A percentile compares a stretch with the other conserved stretches of the same genome.
Evolutionary conservation across 768 basidiomycete genomes (phyloP).

Genomic region (Tricholoma sp.): DNA sequence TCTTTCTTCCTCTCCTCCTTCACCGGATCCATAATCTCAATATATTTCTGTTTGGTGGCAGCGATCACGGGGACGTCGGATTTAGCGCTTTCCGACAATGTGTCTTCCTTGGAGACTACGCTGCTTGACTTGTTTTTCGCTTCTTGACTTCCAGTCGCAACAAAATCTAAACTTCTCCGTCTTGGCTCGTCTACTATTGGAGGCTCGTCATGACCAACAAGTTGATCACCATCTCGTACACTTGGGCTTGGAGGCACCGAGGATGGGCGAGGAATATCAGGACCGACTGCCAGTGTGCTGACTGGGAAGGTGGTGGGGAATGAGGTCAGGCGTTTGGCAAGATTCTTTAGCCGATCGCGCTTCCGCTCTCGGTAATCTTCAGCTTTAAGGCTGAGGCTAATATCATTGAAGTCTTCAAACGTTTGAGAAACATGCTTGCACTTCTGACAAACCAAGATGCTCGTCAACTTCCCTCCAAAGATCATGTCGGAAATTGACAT

Average conservation of each 20-base stretch:
- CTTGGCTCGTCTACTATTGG: conserved; percentile 33
- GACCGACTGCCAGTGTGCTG: conserved; percentile 7
- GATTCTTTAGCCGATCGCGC: conserved; percentile 68
- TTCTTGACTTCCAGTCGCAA: conserved; percentile 15
- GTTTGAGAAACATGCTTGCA: conserved; percentile 93
- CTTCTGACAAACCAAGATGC: conserved; percentile 88
- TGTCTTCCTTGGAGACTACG: conserved; percentile 13
- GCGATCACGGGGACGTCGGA: conserved; percentile 22
- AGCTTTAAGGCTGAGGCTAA: conserved; percentile 82
- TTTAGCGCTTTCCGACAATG: conserved; percentile 23
- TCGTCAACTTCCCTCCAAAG: conserved; percentile 85
- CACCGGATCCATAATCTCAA: conserved; percentile 30
- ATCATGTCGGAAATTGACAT: conserved; percentile 82
- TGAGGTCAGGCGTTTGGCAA: conserved; percentile 59
- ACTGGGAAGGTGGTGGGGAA: conserved; percentile 22
- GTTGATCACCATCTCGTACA: conserved; percentile 18
- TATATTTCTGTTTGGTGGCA: conserved; percentile 24
- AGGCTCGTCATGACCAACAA: conserved; percentile 31
- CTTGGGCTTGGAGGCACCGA: conserved; percentile 49
- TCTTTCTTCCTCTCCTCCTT: conserved; percentile 27
- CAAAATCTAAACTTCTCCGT: conserved; percentile 40
- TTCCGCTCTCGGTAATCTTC: conserved; percentile 77
- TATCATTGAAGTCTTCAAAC: conserved; percentile 92
- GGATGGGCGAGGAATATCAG: conserved; percentile 44
- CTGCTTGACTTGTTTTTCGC: conserved; percentile 11